Conservation (phyloP, 139 green algal genomes). For the Closterium sp. region DNA sequence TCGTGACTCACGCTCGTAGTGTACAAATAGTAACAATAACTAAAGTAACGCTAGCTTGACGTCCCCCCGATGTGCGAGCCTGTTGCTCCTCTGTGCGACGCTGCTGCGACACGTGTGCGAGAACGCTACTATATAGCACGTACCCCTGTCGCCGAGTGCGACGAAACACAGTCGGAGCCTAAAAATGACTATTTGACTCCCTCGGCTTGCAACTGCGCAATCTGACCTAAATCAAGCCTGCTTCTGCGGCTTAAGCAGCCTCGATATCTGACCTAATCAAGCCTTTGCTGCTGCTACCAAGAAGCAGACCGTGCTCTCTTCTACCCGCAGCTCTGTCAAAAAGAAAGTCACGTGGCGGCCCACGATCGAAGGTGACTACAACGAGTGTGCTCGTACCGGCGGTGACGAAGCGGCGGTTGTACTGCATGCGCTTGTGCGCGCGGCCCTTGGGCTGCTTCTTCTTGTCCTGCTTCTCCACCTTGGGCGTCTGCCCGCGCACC, state of each 20-base stretch:
- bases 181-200: no score
- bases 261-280: background rate
- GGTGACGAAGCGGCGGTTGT: slow-evolving; percentile 93
- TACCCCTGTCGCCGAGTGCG: background rate
- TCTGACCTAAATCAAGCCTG: no score
- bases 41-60: background rate
- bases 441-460: slow-evolving; percentile 90
- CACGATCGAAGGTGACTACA: background rate
- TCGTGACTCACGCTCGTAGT: no score
- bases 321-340: background rate
- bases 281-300: no score
- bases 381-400: background rate
- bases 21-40: no score
- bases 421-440: slow-evolving; percentile 89
- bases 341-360: background rate
- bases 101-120: background rate
- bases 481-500: slow-evolving; percentile 97
- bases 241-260: no score
- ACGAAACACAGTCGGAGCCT: background rate
- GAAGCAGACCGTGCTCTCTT: no score
- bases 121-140: background rate
- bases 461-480: slow-evolving; percentile 98
- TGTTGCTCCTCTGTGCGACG: background rate
- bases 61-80: background rate
- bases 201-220: no score